phyloP scores from a whole-genome alignment of 2,329 filamentous ascomycete species.

The Xylaria sp. region DNA sequence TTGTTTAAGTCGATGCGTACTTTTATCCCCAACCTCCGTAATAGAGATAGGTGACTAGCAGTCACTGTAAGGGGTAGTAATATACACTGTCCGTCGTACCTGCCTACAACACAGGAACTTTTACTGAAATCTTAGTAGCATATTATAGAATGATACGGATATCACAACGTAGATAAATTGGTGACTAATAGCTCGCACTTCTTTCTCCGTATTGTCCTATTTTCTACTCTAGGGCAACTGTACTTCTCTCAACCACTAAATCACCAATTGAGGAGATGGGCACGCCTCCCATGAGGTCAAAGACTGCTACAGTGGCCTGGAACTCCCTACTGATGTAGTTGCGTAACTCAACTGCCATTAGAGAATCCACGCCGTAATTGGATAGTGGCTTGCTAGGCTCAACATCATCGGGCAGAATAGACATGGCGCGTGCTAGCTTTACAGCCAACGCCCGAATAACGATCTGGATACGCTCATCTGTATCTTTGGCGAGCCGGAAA shows the following conservation, averaged over 20 bases:
- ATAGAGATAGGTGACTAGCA: too few species aligned
- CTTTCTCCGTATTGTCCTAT: neutral
- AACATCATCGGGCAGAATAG: slow-evolving; percentile 43
- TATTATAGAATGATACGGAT: too few species aligned
- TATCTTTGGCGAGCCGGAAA: slow-evolving; percentile 32
- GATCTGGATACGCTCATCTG: slow-evolving; percentile 31
- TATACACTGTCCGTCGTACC: too few species aligned
- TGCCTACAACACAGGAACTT: too few species aligned
- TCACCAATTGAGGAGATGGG: slow-evolving; percentile 34
- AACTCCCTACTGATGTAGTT: slow-evolving; percentile 47
- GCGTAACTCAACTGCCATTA: slow-evolving; percentile 50
- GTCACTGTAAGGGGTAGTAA: too few species aligned
- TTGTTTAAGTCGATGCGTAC: too few species aligned
- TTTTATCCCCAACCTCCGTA: too few species aligned
- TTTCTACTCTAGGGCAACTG: slow-evolving; percentile 34
- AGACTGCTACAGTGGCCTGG: slow-evolving; percentile 32
- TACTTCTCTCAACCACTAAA: slow-evolving; percentile 40
- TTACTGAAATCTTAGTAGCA: too few species aligned
- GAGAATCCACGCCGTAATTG: slow-evolving; percentile 49
- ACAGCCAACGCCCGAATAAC: slow-evolving; percentile 32
- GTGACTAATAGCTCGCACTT: too few species aligned
- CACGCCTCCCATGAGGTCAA: slow-evolving; percentile 39
- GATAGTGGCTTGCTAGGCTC: slow-evolving; percentile 44
- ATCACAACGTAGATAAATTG: too few species aligned
- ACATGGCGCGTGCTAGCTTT: slow-evolving; percentile 39